These are phyloP conservation scores for Groenewaldozyma salmanticensis DNA, from an alignment of 805 yeast genomes.

Conservation along the genomic window DNA sequence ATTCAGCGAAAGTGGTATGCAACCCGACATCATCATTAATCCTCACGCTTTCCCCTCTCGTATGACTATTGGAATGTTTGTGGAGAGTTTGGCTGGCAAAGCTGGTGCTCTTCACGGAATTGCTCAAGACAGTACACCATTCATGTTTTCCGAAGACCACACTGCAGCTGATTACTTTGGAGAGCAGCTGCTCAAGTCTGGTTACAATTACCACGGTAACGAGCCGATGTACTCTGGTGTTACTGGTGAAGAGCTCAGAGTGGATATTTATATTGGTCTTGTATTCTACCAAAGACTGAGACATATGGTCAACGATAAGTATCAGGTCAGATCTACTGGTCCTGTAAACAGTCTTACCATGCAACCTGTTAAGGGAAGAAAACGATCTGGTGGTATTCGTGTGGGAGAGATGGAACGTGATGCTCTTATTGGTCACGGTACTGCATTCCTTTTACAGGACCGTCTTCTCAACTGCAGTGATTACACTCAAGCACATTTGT, in stretches of 20 bases:
- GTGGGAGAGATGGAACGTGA: conserved; percentile 99
- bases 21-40: conserved; percentile 95
- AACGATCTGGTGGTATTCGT: conserved; percentile 98
- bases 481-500: conserved; percentile 82
- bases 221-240: conserved; percentile 99
- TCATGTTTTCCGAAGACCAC: conserved; percentile 83
- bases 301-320: conserved; percentile 99
- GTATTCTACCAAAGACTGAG: conserved; percentile 97
- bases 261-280: conserved; percentile 92
- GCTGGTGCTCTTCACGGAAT: conserved; percentile 97
- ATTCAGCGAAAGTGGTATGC: conserved; percentile 82
- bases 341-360: conserved; percentile 93
- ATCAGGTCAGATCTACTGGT: conserved; percentile 98
- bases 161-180: conserved; percentile 98
- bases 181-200: conserved; percentile 77
- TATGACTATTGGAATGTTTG: conserved; percentile 99
- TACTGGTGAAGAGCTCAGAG: conserved; percentile 94
- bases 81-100: conserved; percentile 96
- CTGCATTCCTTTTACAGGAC: conserved; percentile 89
- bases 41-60: conserved; percentile 99
- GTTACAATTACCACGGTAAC: conserved; percentile 95
- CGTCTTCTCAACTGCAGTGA: conserved; percentile 92
- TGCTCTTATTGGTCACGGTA: conserved; percentile 97
- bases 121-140: conserved; percentile 95
- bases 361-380: conserved; percentile 99